A percentile compares a stretch with the other conserved stretches of the same genome.
These are phyloP conservation scores for Lentinus tigrinus DNA, from an alignment of 768 basidiomycete genomes.

Conservation along the genomic window DNA sequence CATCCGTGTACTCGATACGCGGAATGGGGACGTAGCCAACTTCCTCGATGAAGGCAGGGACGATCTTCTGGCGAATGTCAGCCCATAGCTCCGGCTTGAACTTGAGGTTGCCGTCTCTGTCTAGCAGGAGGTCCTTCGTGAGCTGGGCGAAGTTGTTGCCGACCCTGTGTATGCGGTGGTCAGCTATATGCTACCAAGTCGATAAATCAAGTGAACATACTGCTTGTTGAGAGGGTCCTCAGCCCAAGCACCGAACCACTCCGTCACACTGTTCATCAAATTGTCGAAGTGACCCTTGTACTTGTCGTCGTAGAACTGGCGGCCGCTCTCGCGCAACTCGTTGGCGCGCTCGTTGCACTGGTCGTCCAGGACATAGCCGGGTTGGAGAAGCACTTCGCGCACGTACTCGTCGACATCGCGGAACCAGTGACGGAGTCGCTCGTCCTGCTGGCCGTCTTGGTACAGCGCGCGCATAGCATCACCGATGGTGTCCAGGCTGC, in stretches of 20 bases:
- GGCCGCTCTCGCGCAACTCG: slow-evolving; percentile 66
- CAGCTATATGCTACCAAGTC: not conserved
- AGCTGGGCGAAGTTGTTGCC: slow-evolving; percentile 81
- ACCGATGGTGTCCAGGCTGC: slow-evolving; percentile 63
- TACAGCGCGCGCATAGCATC: slow-evolving; percentile 73
- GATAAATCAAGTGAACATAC: not conserved
- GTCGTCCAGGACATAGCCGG: slow-evolving; percentile 82
- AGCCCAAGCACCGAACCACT: slow-evolving; percentile 81
- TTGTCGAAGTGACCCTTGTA: slow-evolving; percentile 80
- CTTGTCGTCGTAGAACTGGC: slow-evolving; percentile 72
- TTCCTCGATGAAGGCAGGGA: slow-evolving; percentile 76
- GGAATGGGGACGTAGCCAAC: slow-evolving; percentile 92
- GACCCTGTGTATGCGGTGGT: slow-evolving; percentile 51
- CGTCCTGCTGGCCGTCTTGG: slow-evolving; percentile 72
- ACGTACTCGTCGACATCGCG: slow-evolving; percentile 56
- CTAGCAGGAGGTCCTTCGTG: slow-evolving; percentile 77
- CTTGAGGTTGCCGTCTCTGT: slow-evolving; percentile 75
- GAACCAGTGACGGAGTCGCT: slow-evolving; percentile 76
- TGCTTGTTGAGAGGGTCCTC: slow-evolving; percentile 81
- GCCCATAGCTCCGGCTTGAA: slow-evolving; percentile 85
- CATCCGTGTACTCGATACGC: slow-evolving; percentile 90
- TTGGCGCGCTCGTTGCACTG: slow-evolving; percentile 63
- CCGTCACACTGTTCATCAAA: slow-evolving; percentile 63
- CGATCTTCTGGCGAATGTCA: slow-evolving; percentile 79
- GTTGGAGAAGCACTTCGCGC: slow-evolving; percentile 70